phyloP scores from a whole-genome alignment of 2,329 filamentous ascomycete genomes.

The Scytalidium sp. region DNA sequence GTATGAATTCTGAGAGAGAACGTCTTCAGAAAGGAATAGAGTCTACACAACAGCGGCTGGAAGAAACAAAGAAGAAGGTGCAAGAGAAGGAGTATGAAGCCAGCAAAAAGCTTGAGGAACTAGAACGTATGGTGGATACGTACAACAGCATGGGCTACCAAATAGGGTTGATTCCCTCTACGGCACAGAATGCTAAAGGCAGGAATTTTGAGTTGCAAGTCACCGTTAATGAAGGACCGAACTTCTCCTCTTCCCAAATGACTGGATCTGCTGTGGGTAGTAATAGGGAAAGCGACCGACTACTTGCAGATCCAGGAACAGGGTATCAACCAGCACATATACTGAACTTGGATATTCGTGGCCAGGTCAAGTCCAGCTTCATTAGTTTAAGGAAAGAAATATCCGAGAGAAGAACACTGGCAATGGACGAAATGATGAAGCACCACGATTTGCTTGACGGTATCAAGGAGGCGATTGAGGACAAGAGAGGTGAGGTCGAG shows the following conservation, averaged over 20 bases:
- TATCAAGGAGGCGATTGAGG: slow-evolving; percentile 95
- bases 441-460: slow-evolving; percentile 91
- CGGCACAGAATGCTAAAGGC: slow-evolving; percentile 82
- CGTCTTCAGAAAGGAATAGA: slow-evolving; percentile 88
- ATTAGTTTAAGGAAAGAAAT: slow-evolving; percentile 81
- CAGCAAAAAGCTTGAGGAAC: slow-evolving; percentile 79
- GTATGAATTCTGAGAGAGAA: slow-evolving; percentile 95
- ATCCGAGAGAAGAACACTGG: slow-evolving; percentile 78
- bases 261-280: slow-evolving; percentile 25
- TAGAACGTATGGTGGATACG: slow-evolving; percentile 84
- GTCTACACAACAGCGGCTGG: slow-evolving; percentile 68
- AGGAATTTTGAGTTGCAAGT: slow-evolving; percentile 81
- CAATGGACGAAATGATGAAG: slow-evolving; percentile 89
- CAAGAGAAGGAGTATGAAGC: slow-evolving; percentile 87
- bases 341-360: slow-evolving; percentile 83
- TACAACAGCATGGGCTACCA: slow-evolving; percentile 97
- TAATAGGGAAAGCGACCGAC: slow-evolving; percentile 61
- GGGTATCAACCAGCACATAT: slow-evolving; percentile 90
- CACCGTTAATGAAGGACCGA: slow-evolving; percentile 73
- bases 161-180: slow-evolving; percentile 82
- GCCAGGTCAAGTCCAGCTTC: slow-evolving; percentile 76
- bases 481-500: slow-evolving; percentile 90
- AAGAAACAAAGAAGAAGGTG: slow-evolving; percentile 80
- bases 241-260: slow-evolving; percentile 67
- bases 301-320: slow-evolving; percentile 76